These are phyloP conservation scores for Erythrophleum ivorense DNA, from an alignment of 331 rosid genomes.

Conservation along the genomic window DNA sequence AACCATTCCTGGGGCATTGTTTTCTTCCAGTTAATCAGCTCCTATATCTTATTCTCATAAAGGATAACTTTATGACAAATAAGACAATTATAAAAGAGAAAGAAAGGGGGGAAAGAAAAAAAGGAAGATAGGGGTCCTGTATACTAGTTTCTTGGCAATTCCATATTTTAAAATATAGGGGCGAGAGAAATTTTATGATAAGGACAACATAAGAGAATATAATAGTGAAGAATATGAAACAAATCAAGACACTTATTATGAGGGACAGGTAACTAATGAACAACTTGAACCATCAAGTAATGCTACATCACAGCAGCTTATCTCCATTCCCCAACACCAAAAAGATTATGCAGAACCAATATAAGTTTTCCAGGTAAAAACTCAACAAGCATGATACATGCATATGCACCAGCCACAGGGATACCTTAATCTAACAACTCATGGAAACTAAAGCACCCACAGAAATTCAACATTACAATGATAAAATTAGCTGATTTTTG, in stretches of 20 bases:
- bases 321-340: conserved; percentile 30
- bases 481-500: background rate
- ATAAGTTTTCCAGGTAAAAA: background rate
- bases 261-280: conserved; percentile 20
- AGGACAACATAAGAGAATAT: conserved; percentile 7
- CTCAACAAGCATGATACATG: background rate
- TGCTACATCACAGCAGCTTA: conserved; percentile 22
- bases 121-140: background rate
- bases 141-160: background rate
- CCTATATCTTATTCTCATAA: conserved; percentile 20
- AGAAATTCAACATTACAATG: conserved; percentile 9
- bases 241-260: background rate
- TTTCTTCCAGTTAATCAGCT: background rate
- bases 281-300: conserved; percentile 21
- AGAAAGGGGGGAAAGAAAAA: background rate
- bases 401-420: background rate
- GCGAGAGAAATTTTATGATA: background rate
- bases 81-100: background rate
- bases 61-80: background rate
- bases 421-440: conserved; percentile 3
- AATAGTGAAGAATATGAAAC: background rate
- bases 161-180: background rate
- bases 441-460: background rate
- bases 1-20: background rate
- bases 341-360: background rate